Percentiles rank a stretch among this genome's conserved stretches.
Conservation (phyloP, 768 basidiomycete genomes). For the Pleurotus sapidus region DNA sequence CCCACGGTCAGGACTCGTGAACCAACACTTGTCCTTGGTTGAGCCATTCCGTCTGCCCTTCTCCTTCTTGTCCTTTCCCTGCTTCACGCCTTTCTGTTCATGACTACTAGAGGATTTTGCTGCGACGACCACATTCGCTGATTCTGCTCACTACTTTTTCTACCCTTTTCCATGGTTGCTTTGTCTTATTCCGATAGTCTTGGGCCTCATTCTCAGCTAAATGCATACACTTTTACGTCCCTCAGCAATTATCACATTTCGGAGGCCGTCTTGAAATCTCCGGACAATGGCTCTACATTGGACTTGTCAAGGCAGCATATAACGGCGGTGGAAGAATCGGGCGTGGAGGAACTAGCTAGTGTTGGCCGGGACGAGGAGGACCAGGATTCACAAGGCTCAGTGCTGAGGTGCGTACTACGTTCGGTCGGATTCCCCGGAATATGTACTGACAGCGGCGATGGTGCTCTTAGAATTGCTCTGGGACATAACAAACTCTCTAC, state of each 20-base stretch:
- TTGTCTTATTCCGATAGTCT: slow-evolving; percentile 5
- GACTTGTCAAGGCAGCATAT: slow-evolving; percentile 80
- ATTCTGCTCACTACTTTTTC: background rate
- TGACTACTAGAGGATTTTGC: slow-evolving; percentile 10
- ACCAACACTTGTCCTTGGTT: background rate
- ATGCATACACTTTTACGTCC: slow-evolving; percentile 9
- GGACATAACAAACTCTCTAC: slow-evolving; percentile 80
- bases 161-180: slow-evolving; percentile 8
- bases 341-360: slow-evolving; percentile 74
- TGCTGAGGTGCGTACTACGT: slow-evolving; percentile 52
- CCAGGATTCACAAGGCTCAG: slow-evolving; percentile 43
- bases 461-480: slow-evolving; percentile 69
- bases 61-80: background rate
- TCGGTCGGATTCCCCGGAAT: background rate
- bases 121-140: background rate
- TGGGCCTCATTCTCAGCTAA: slow-evolving; percentile 2
- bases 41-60: slow-evolving; percentile 4
- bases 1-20: slow-evolving; percentile 1
- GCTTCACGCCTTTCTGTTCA: slow-evolving; percentile 11
- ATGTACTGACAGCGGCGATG: background rate
- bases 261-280: slow-evolving; percentile 62
- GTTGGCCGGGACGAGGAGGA: slow-evolving; percentile 43
- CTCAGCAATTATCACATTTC: slow-evolving; percentile 39
- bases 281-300: slow-evolving; percentile 80
- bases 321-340: slow-evolving; percentile 69